Base-by-base conservation (phyloP, 495 filamentous ascomycete species). In the Cryomyces minteri region DNA sequence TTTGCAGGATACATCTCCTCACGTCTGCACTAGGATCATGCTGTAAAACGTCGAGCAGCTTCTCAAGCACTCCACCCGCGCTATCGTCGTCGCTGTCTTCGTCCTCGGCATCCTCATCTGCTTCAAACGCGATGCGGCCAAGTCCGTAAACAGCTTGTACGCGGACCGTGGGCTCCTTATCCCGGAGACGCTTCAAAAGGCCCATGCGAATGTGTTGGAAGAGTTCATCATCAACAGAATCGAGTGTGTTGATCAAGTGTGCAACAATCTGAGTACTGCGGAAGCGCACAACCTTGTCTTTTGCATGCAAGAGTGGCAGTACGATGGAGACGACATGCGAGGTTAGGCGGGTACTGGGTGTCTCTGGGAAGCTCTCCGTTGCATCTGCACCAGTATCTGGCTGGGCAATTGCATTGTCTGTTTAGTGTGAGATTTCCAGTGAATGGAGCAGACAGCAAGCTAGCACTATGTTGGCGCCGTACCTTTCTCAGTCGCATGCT, bases 1-100 rank as follows among this genome's bases (percentile, higher is more conserved):
- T n/a, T n/a, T 90, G 73, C 31, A 99, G 72, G 11, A 99, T 69
- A 7, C 80, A 84, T 42, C 87, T 78, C 44, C 90, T 71, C 10
- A 96, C 90, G 49, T 99, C 90, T 1, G 87, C 85, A 50, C 84
- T 90, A 0, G 88, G 80, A 56, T 99, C 90, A 50, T 95, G 88
- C 62, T 94, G 85, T 60, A 99, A 71, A 7, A 88, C 79, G 43
- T 94, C 84, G 8, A 95, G 67, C n/a, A 99, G 70, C 61, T 80
- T 88, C 45, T 84, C 76, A 11, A 90, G 59, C 5, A 93, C 63
- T 5, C 78, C 78, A 11, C 64, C 68, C 4, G 60, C 62, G 12
- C 58, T 60, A 43, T 76, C 72, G 5, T 68, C 64, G 32, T 71
- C 67, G 32, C 74, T 73, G 43, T 68, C 74, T n/a, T 56, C 51